Base-by-base conservation (phyloP, 306 rosid species). In the Gillenia trifoliata region DNA sequence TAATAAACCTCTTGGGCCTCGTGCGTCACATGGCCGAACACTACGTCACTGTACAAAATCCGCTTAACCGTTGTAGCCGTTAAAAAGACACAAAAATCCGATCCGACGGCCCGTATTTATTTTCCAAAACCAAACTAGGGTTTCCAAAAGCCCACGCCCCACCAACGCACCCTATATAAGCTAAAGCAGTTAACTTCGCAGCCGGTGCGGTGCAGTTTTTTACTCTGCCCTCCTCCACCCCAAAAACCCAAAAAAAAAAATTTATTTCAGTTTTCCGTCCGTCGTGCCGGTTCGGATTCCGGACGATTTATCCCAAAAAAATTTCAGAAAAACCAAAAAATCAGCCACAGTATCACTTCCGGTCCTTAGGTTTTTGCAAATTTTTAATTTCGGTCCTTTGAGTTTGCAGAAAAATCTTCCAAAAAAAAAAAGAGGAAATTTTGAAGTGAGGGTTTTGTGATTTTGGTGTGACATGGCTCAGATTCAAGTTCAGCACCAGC, bases 401-500 rank as follows among this genome's bases (percentile, higher is more conserved):
- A 62, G 3, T 19, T 31, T 38, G 19, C 47, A 31, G 23, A 41
- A 50, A 75, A 28, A n/a, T 33, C 49, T 13, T 47, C 4, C 41
- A 2, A 8, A 38, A 0, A 23, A 55, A 49, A 36, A 17, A 38
- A 25, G 57, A 30, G 30, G 62, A 49, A 45, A 11, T 2, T 62
- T 64, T 34, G 22, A 25, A 22, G 57, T 55, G 20, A 12, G 43
- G 68, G 66, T 57, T 56, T 75, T 68, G 59, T 41, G 59, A 54
- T 66, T 45, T 61, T 56, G 36, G 75, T 73, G 70, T 29, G 77
- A 87, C 52, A 47, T 87, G 96, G 92, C 96, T 75, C 91, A 91
- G 86, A 83, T 78, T 81, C 91, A 88, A 87, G 87, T 86, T 66
- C 96, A 88, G 78, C 96, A 74, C 65, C 90, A 81, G 79, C 90